Percentiles rank a stretch among this genome's conserved stretches.
phyloP scores from a whole-genome alignment of 2,329 filamentous ascomycete species.

The Diaporthe capsici region DNA sequence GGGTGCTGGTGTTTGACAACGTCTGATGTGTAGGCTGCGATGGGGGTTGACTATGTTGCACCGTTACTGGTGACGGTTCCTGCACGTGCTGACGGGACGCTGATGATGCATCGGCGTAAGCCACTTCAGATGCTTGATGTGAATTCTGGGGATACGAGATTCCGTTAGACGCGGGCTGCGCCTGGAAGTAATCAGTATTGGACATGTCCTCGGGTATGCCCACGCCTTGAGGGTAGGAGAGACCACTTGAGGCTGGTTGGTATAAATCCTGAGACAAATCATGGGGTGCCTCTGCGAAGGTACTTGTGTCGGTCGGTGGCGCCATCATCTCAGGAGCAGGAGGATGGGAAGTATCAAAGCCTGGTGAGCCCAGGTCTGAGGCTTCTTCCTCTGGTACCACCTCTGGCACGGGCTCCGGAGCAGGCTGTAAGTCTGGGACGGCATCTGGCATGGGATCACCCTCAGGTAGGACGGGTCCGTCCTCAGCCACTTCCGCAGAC shows the following conservation, averaged over 20 bases:
- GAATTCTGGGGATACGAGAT: slow-evolving; percentile 34
- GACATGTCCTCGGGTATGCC: slow-evolving; percentile 31
- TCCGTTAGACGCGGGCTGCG: slow-evolving; percentile 6
- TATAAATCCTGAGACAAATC: slow-evolving; percentile 48
- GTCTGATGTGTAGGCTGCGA: slow-evolving; percentile 8
- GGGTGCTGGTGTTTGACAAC: slow-evolving; percentile 9
- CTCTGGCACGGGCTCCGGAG: slow-evolving; percentile 6
- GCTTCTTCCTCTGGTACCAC: slow-evolving; percentile 35
- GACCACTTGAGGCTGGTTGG: slow-evolving; percentile 46
- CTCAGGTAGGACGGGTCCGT: slow-evolving; percentile 16
- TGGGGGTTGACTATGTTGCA: slow-evolving; percentile 20
- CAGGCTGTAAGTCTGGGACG: neutral
- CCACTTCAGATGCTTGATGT: slow-evolving; percentile 28
- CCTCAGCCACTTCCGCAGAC: slow-evolving; percentile 24
- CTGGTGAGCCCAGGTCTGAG: slow-evolving; percentile 41
- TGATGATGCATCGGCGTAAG: slow-evolving; percentile 20
- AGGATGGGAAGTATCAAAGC: slow-evolving; percentile 34
- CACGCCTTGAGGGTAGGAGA: slow-evolving; percentile 46
- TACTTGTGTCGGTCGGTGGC: slow-evolving; percentile 43
- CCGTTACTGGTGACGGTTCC: neutral
- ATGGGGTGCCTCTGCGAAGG: slow-evolving; percentile 40
- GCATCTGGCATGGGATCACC: neutral
- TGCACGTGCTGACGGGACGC: slow-evolving; percentile 18
- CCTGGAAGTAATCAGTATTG: slow-evolving; percentile 34
- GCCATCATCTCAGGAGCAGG: slow-evolving; percentile 50